Evolutionary conservation across 768 basidiomycete species (phyloP).

Genomic region (Suillus variegatus): DNA sequence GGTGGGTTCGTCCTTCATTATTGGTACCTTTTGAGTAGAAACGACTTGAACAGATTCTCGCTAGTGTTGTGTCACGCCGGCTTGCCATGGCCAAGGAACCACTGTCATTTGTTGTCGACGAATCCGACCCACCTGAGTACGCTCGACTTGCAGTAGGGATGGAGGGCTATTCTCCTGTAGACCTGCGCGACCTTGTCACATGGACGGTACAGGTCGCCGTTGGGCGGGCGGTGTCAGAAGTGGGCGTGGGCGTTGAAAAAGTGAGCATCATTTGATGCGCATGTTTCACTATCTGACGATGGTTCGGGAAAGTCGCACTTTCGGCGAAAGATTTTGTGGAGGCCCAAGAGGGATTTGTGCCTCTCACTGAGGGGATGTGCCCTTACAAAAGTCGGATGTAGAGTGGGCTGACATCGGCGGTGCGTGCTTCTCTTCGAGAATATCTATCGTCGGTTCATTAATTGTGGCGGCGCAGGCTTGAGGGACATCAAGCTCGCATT

Average conservation of each 20-base stretch:
- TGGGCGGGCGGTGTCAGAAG: slow-evolving; percentile 52
- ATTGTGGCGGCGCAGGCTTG: slow-evolving; percentile 52
- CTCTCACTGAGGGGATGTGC: slow-evolving; percentile 81
- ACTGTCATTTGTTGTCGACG: slow-evolving; percentile 15
- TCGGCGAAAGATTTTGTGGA: slow-evolving; percentile 68
- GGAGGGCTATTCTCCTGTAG: slow-evolving; percentile 90
- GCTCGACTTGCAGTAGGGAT: slow-evolving; percentile 78
- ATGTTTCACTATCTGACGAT: slow-evolving; percentile 8
- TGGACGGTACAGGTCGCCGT: slow-evolving; percentile 82
- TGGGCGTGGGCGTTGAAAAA: slow-evolving; percentile 24
- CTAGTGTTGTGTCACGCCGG: slow-evolving; percentile 17
- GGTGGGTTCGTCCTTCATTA: slow-evolving; percentile 41
- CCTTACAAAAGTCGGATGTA: slow-evolving; percentile 84
- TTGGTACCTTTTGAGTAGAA: too few species aligned
- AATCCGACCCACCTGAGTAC: slow-evolving; percentile 64
- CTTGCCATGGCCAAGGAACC: slow-evolving; percentile 10
- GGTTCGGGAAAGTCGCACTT: slow-evolving; percentile 29
- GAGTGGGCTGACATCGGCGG: slow-evolving; percentile 96
- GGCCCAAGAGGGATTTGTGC: slow-evolving; percentile 86
- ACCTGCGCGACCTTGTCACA: slow-evolving; percentile 81
- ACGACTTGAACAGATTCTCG: slow-evolving; percentile 23
- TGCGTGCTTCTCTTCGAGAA: slow-evolving; percentile 27
- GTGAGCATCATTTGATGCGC: slow-evolving; percentile 13
- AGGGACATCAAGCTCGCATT: slow-evolving; percentile 73
- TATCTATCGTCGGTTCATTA: slow-evolving; percentile 3